Evolutionary conservation across 2,329 filamentous ascomycete genomes (phyloP), one percentile per base, ranked within the genome.

Genomic region (Conoideocrella luteorostrata): DNA sequence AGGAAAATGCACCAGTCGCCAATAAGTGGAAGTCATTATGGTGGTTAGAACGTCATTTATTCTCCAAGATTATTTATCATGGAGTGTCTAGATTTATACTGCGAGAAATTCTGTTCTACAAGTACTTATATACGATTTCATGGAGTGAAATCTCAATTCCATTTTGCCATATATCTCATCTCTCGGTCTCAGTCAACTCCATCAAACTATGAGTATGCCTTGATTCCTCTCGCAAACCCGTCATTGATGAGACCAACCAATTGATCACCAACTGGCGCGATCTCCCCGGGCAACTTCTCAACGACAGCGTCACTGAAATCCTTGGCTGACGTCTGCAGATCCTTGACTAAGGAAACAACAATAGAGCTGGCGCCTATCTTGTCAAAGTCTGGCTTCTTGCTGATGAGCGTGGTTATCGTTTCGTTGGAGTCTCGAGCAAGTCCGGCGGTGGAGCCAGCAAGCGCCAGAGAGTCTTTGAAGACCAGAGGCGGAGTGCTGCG

Each of bases 171-270:
- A n/a, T n/a, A n/a, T n/a, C n/a, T n/a, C n/a, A n/a, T n/a, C n/a
- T n/a, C n/a, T n/a, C n/a, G n/a, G n/a, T n/a, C n/a, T n/a, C n/a
- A n/a, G n/a, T n/a, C n/a, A n/a, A n/a, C n/a, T n/a, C n/a, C n/a
- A n/a, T n/a, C n/a, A n/a, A n/a, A 26, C 36, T 20, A 33, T 15
- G 30, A 33, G 30, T 15, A 33, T 3, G 30, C 5, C 15, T 33
- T 33, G 30, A 33, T 33, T 15, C n/a, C 12, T 57, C 34, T 21
- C 6, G 18, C 2, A 18, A 37, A 20, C 17, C 10, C 10, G 4
- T 15, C 20, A 20, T 37, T 20, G 9, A 37, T 37, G 11, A 37
- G 2, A 3, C 10, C 9, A 13, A 37, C 20, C 34, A 37, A 4
- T 4, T 37, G 34, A 9, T 5, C 17, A 7, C 34, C 34, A 11